phyloP scores from a whole-genome alignment of 2,329 filamentous ascomycete genomes.

The Diaporthe aspalathi region DNA sequence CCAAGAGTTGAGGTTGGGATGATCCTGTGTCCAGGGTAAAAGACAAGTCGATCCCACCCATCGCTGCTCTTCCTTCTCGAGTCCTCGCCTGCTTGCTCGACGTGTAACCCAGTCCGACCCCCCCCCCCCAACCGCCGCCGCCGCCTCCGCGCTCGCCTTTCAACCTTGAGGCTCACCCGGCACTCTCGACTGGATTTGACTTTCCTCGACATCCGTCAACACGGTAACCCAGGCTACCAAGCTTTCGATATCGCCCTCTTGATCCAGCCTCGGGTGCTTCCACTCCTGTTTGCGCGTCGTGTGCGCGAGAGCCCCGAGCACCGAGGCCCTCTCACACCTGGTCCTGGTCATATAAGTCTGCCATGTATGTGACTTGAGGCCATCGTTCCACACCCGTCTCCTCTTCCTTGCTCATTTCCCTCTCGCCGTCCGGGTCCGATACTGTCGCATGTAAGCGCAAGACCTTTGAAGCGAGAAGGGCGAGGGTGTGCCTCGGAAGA shows the following conservation, averaged over 20 bases:
- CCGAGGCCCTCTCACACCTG: background rate
- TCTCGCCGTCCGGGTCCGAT: background rate
- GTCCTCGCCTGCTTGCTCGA: conserved; percentile 28
- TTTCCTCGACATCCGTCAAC: background rate
- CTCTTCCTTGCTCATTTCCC: conserved; percentile 6
- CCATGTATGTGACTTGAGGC: conserved; percentile 33
- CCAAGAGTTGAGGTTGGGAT: conserved; percentile 33
- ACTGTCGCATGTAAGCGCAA: conserved; percentile 31
- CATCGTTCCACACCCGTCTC: background rate
- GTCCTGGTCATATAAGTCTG: conserved; percentile 34
- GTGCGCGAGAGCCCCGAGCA: background rate
- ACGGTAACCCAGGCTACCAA: background rate
- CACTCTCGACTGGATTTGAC: background rate
- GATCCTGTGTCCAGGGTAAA: conserved; percentile 37
- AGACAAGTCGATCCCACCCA: conserved; percentile 34
- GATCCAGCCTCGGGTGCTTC: background rate
- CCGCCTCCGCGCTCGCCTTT: conserved; percentile 8
- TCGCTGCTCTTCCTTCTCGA: conserved; percentile 20
- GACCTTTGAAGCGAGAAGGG: conserved; percentile 13
- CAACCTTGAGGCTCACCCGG: conserved; percentile 14
- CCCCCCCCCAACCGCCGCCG: conserved; percentile 6
- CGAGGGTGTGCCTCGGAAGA: conserved; percentile 22
- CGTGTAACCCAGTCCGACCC: conserved; percentile 12
- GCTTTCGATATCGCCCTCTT: background rate
- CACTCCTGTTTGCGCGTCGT: background rate